phyloP scores from a whole-genome alignment of 2,329 filamentous ascomycete species.

The Huntiella decipiens region DNA sequence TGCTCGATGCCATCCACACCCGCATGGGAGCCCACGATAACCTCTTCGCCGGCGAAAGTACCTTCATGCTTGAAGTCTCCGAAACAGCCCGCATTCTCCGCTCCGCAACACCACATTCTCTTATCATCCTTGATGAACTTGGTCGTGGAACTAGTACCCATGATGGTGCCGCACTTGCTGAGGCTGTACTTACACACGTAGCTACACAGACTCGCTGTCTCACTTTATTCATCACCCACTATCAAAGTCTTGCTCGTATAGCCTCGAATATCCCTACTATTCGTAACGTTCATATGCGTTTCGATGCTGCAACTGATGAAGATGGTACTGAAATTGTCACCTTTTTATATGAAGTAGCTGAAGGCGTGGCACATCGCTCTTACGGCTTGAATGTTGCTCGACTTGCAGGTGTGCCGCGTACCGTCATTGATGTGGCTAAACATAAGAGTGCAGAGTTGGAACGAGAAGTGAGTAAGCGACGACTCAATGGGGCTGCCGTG shows the following conservation, averaged over 20 bases:
- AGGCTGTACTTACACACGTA: slow-evolving; percentile 74
- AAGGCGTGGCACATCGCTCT: slow-evolving; percentile 80
- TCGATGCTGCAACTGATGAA: slow-evolving; percentile 30
- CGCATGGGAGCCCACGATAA: slow-evolving; percentile 95
- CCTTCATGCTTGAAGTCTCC: slow-evolving; percentile 94
- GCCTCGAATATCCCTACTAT: slow-evolving; percentile 50
- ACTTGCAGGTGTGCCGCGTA: slow-evolving; percentile 59
- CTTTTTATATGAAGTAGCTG: slow-evolving; percentile 81
- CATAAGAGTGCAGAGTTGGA: slow-evolving; percentile 67
- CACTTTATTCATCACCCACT: slow-evolving; percentile 94
- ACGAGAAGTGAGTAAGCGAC: slow-evolving; percentile 44
- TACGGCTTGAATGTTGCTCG: slow-evolving; percentile 90
- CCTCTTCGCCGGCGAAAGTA: slow-evolving; percentile 82
- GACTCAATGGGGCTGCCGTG: slow-evolving; percentile 22
- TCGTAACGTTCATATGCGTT: slow-evolving; percentile 87
- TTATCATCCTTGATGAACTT: slow-evolving; percentile 88
- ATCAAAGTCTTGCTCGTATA: slow-evolving; percentile 62
- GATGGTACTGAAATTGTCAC: slow-evolving; percentile 55
- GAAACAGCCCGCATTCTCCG: slow-evolving; percentile 87
- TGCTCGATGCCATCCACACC: slow-evolving; percentile 82
- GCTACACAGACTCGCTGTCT: slow-evolving; percentile 55
- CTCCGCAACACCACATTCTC: slow-evolving; percentile 61
- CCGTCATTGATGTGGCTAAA: slow-evolving; percentile 62
- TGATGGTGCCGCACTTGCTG: slow-evolving; percentile 88
- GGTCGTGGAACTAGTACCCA: slow-evolving; percentile 87